Evolutionary conservation across 139 green algal genomes (phyloP).

Genomic region (Pleodorina starrii): DNA sequence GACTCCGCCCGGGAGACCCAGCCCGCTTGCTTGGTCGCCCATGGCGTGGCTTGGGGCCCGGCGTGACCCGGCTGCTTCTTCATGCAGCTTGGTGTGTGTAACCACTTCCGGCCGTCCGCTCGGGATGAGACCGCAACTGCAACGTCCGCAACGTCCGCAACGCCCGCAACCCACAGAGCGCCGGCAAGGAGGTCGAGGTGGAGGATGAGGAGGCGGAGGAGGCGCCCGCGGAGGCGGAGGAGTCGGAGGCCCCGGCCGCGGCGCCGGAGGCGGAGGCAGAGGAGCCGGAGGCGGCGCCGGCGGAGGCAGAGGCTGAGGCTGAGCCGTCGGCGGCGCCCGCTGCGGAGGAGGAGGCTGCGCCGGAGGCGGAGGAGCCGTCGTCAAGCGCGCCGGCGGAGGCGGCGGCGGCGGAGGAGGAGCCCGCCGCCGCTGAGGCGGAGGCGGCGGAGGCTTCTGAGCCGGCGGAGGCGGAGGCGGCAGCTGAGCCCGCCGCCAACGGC

Average conservation of each 20-base stretch:
- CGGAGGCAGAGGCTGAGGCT: neutral
- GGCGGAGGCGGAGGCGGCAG: neutral
- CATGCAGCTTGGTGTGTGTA: too few species aligned
- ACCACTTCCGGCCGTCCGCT: too few species aligned
- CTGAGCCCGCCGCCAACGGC: too few species aligned
- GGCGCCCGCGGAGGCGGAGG: neutral
- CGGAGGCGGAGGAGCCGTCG: constrained; percentile 3
- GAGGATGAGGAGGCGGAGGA: neutral
- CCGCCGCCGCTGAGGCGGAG: neutral
- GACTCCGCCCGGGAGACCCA: too few species aligned
- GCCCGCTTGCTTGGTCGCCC: too few species aligned
- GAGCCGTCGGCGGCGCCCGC: neutral
- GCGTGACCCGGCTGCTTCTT: too few species aligned
- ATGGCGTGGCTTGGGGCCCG: too few species aligned
- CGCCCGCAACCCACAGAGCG: too few species aligned
- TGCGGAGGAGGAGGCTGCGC: neutral
- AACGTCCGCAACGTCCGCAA: too few species aligned
- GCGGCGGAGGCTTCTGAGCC: neutral
- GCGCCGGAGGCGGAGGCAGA: neutral
- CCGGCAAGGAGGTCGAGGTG: constrained; percentile 12
- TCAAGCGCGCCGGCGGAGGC: neutral
- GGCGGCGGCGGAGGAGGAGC: neutral
- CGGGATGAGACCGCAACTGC: too few species aligned
- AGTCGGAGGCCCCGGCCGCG: neutral
- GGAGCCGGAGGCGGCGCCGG: neutral